Base-by-base conservation (phyloP, 306 rosid species). In the Sophora flavescens region DNA sequence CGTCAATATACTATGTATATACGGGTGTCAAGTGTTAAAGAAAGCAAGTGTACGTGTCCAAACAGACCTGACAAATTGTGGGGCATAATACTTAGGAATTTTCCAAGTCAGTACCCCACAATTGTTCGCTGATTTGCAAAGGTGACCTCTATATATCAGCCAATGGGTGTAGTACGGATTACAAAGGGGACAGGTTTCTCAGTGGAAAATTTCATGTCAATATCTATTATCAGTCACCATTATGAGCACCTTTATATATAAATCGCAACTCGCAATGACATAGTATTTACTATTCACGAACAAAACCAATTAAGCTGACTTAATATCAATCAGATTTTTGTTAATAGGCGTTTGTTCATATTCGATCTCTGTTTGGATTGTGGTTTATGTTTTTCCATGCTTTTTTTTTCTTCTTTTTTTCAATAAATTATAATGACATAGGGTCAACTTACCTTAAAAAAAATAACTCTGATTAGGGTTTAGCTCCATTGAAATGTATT, bases 81-180 rank as follows among this genome's bases (percentile, higher is more conserved):
- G 58, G 75, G 70, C 84, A 79, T 63, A 74, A 74, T 78, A 66
- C 57, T 60, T 8, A 58, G 53, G 45, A 72, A 72, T 78, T 64
- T 74, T 54, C 50, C 44, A 52, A 60, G 63, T 12, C 15, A 59
- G 48, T 60, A 59, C 66, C 81, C 84, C 81, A 68, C 77, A 81
- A 22, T 83, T 73, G 78, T 69, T 83, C 78, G 63, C 69, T 39
- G 47, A 69, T 83, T 83, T 13, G 67, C 38, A 22, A 48, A 65
- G 32, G 33, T 76, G 73, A 14, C 65, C 56, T 65, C 69, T 65
- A 60, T 12, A 4, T 52, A 71, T 57, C 67, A 64, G 74, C 74
- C 83, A 66, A 67, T 78, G 42, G n/a, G 17, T 62, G 73, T 68
- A 68, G 73, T 68, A 68, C 77, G 42, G 41, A 17, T 68, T 51